Evolutionary conservation across 192 early-diverging fungal genomes (phyloP), one percentile per base, ranked within the genome.

Genomic region (Phycomyces nitens): DNA sequence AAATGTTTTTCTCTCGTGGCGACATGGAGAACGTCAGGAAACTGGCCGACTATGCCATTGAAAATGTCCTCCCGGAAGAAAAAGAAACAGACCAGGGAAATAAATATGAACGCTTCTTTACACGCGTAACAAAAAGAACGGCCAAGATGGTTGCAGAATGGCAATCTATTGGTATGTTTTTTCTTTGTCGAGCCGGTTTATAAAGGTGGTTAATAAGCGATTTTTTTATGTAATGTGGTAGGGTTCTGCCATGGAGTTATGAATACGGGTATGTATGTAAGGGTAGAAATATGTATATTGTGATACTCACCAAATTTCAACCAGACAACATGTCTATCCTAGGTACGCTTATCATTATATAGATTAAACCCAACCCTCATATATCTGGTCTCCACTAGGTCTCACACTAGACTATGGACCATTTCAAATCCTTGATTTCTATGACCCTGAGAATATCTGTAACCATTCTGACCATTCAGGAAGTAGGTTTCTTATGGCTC

Each of bases 391-490:
- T 14, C 7, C 51, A 5, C n/a, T 53, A 56, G 70, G 92, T 6
- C 61, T 92, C 8, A 94, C 94, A 0, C 79, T 95, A 27, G 93
- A 97, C 66, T 94, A 90, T 64, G 94, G 94, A 0, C 92, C 94
- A 9, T 95, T 79, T 64, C 86, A 83, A 43, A 94, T 97, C 58
- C 62, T 97, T 59, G 93, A 97, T 58, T 80, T 73, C 0, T 91
- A 93, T 67, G 89, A 96, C 49, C 92, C 93, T 5, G 64, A 55
- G 21, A 90, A 86, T 64, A 80, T 92, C 21, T 92, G 90, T 72
- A 93, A 95, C 68, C 83, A 86, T 63, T 90, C 88, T 8, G 94
- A 97, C 47, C 42, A 79, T 1, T 58, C 61, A 0, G 93, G 94
- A 10, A 86, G 92, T 24, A 93, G 90, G 65, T 68, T 81, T 4